Evolutionary conservation across 176 grass and related monocot species (phyloP).

Genomic region (Dendrocalamus sinicus): DNA sequence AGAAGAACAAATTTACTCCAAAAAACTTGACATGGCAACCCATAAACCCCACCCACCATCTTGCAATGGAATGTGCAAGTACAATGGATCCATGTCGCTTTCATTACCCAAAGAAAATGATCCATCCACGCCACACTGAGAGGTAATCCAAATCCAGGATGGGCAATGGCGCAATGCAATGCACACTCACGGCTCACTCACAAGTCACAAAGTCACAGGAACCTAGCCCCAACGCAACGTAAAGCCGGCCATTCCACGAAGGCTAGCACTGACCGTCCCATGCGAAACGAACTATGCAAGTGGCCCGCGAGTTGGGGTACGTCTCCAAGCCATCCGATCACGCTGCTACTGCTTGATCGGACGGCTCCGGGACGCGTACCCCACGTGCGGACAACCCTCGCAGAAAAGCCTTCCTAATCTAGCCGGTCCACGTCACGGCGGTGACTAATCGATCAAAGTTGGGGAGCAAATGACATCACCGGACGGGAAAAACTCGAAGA

Average conservation of each 20-base stretch:
- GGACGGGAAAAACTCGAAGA: neutral
- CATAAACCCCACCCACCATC: neutral
- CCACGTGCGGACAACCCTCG: no score
- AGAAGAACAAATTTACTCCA: neutral
- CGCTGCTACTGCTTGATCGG: no score
- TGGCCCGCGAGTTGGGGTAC: no score
- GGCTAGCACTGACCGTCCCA: neutral
- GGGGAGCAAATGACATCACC: neutral
- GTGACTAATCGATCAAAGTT: neutral
- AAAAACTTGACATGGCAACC: neutral
- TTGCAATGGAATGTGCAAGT: slow-evolving; percentile 26
- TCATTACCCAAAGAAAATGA: slow-evolving; percentile 1
- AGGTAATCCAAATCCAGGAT: slow-evolving; percentile 30
- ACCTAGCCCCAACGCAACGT: neutral
- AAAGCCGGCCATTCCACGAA: neutral
- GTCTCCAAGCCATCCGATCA: no score
- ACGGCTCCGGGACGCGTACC: no score
- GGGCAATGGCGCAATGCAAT: slow-evolving; percentile 15
- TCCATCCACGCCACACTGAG: neutral
- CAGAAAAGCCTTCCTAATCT: neutral
- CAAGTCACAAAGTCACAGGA: neutral
- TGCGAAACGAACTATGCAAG: neutral
- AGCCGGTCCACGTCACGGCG: slow-evolving; percentile 23
- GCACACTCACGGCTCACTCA: slow-evolving; percentile 32
- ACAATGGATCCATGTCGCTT: slow-evolving; percentile 29